Evolutionary conservation across 192 early-diverging fungal genomes (phyloP).

Genomic region (Neocallimastix lanati): DNA sequence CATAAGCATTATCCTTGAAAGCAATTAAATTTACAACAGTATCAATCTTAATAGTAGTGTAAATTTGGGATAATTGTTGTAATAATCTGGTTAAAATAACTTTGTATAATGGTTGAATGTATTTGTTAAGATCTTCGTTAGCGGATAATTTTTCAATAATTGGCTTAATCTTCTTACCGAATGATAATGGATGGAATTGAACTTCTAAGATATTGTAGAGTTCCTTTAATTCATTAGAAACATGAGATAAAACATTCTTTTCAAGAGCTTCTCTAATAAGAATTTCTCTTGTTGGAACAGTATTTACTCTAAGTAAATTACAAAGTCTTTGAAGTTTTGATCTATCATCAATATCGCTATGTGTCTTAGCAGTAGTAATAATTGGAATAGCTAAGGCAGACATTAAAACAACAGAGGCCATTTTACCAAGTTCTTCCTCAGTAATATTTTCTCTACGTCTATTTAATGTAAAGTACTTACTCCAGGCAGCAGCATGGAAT

Average conservation of each 20-base stretch:
- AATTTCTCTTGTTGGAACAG: constrained; percentile 68
- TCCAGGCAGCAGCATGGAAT: constrained; percentile 94
- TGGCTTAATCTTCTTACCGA: constrained; percentile 90
- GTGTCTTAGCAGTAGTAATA: constrained; percentile 64
- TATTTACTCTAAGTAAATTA: constrained; percentile 65
- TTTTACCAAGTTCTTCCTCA: constrained; percentile 14
- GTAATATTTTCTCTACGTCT: not conserved
- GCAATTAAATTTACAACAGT: constrained; percentile 72
- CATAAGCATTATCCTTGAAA: constrained; percentile 73
- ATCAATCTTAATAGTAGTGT: constrained; percentile 90
- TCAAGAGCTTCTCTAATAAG: constrained; percentile 78
- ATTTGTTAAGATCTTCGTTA: constrained; percentile 63
- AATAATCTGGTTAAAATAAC: constrained; percentile 93
- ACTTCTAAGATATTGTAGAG: constrained; percentile 94
- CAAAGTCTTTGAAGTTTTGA: constrained; percentile 58
- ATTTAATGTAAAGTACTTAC: constrained; percentile 63
- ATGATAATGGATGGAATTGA: constrained; percentile 95
- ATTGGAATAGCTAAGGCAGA: constrained; percentile 94
- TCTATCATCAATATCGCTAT: constrained; percentile 42
- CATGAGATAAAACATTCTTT: constrained; percentile 68
- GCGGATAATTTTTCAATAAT: constrained; percentile 45
- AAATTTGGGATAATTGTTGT: constrained; percentile 95
- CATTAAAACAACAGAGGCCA: constrained; percentile 82
- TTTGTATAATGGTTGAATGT: constrained; percentile 82
- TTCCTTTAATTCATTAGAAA: constrained; percentile 73